Base-by-base conservation (phyloP, 805 yeast genomes). In the Metschnikowia arizonensis region DNA sequence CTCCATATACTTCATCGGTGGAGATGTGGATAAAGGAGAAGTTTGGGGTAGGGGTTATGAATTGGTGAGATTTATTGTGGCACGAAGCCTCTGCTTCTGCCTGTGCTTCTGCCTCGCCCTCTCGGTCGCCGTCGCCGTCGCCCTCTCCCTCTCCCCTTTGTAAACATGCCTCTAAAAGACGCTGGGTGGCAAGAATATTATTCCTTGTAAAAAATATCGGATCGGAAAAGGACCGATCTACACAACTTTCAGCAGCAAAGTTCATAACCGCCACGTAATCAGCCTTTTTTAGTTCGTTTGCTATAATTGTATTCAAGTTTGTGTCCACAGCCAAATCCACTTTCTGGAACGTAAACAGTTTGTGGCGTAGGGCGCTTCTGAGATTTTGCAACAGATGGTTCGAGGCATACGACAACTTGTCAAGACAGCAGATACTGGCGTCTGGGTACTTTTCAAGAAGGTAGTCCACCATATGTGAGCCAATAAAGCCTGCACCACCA, bases 1-100 rank as follows among this genome's bases (percentile, higher is more conserved):
- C 81, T 1, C 83, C 83, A 50, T 78, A 78, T 0, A 79, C 83
- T 50, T 78, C 83, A 54, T 78, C 83, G 0, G 83, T 79, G 8
- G 83, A 78, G 36, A 78, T 63, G 52, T 78, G 81, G 8, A 40
- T 17, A 8, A 63, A 11, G 54, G 43, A 7, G 44, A 30, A 19
- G 26, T 19, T 19, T 19, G 6, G 14, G 25, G 25, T 21, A 21
- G 24, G 24, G 24, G 6, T n/a, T n/a, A n/a, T n/a, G n/a, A n/a
- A n/a, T n/a, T n/a, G n/a, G n/a, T n/a, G n/a, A n/a, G n/a, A n/a
- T n/a, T n/a, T n/a, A n/a, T n/a, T n/a, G n/a, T n/a, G n/a, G n/a
- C n/a, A n/a, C n/a, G n/a, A n/a, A n/a, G n/a, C n/a, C n/a, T n/a
- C n/a, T n/a, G n/a, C n/a, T n/a, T n/a, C n/a, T n/a, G n/a, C n/a